A percentile compares a stretch with the other conserved stretches of the same genome.
phyloP scores from a whole-genome alignment of 495 filamentous ascomycete species.

The Podospora anserina region DNA sequence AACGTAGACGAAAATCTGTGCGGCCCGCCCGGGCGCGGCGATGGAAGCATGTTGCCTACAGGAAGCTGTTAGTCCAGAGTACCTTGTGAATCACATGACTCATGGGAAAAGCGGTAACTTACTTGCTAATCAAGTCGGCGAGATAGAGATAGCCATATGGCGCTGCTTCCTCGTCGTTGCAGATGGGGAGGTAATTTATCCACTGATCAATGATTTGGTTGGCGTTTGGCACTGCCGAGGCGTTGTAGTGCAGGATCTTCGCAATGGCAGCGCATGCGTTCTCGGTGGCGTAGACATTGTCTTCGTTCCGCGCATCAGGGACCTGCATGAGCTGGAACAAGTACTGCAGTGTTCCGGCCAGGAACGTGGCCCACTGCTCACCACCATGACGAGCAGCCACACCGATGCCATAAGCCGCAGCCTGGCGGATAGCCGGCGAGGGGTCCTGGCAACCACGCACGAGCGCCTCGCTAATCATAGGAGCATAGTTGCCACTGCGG shows the following conservation, averaged over 20 bases:
- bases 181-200: constrained; percentile 86
- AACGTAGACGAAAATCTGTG: constrained; percentile 76
- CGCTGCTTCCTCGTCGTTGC: constrained; percentile 95
- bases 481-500: constrained; percentile 76
- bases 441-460: constrained; percentile 77
- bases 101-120: constrained; percentile 44
- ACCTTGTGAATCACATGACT: not conserved
- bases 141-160: constrained; percentile 95
- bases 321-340: constrained; percentile 81
- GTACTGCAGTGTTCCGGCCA: constrained; percentile 69
- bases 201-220: constrained; percentile 73
- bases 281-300: constrained; percentile 93
- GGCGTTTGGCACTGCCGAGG: constrained; percentile 65
- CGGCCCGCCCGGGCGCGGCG: constrained; percentile 64
- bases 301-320: constrained; percentile 77
- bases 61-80: constrained; percentile 4
- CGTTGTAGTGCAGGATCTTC: constrained; percentile 90
- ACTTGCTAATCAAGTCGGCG: constrained; percentile 89
- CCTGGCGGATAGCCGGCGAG: constrained; percentile 90
- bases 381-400: constrained; percentile 94
- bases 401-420: constrained; percentile 92
- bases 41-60: constrained; percentile 83
- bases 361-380: constrained; percentile 75
- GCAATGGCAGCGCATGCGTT: constrained; percentile 97
- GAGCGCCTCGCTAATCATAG: constrained; percentile 80